phyloP scores from a whole-genome alignment of 495 filamentous ascomycete genomes.

The Elasticomyces elasticus region DNA sequence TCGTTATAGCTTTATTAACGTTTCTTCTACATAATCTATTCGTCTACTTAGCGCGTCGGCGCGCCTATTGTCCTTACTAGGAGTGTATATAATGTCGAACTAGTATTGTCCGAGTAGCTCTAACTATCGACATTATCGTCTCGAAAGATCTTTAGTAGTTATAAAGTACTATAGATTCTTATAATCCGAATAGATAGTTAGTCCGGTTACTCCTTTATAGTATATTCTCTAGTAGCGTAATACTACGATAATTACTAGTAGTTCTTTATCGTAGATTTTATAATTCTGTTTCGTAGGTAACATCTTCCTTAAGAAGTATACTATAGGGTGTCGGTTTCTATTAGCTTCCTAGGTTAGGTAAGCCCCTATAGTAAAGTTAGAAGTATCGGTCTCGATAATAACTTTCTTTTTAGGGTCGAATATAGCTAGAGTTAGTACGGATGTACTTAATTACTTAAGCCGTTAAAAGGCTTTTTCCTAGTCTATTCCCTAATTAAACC shows the following conservation, averaged over 20 bases:
- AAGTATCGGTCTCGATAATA: neutral
- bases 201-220: conserved; percentile 10
- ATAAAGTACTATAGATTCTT: conserved; percentile 30
- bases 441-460: too few relatives aligned
- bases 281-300: conserved; percentile 26
- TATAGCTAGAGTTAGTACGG: neutral
- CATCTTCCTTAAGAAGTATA: conserved; percentile 27
- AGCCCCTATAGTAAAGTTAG: too few relatives aligned
- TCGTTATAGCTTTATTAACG: too few relatives aligned
- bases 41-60: conserved; percentile 16
- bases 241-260: conserved; percentile 30
- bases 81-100: conserved; percentile 20
- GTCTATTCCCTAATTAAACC: neutral
- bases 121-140: conserved; percentile 21
- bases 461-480: neutral
- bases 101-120: conserved; percentile 16
- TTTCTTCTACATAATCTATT: too few relatives aligned
- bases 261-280: too few relatives aligned
- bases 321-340: conserved; percentile 20
- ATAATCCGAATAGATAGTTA: conserved; percentile 27
- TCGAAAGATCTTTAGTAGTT: conserved; percentile 16
- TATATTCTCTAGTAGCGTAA: too few relatives aligned
- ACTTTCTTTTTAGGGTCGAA: neutral
- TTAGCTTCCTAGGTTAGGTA: conserved; percentile 15
- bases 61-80: conserved; percentile 11